Percentiles rank a stretch among this genome's conserved stretches.
Evolutionary conservation across 495 filamentous ascomycete species (phyloP).

Genomic region (Lindgomyces ingoldianus): DNA sequence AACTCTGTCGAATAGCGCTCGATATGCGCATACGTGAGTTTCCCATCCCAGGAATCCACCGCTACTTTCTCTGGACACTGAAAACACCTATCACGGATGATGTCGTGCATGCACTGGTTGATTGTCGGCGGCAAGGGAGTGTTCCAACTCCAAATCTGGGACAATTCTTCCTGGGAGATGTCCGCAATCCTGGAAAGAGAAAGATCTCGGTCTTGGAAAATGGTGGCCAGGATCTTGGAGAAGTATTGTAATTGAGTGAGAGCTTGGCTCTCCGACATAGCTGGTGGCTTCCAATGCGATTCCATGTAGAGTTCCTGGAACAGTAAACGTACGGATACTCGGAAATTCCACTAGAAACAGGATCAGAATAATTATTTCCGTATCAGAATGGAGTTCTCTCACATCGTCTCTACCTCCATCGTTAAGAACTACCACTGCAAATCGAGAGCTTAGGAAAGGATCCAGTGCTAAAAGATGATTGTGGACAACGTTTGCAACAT

Average conservation of each 20-base stretch:
- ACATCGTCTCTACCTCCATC: neutral
- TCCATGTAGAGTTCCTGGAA: neutral
- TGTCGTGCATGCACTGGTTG: slow-evolving; percentile 29
- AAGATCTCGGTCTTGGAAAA: neutral
- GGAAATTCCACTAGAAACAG: slow-evolving; percentile 25
- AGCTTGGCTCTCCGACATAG: slow-evolving; percentile 15
- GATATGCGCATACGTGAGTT: slow-evolving; percentile 24
- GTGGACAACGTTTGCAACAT: neutral
- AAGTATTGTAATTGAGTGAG: slow-evolving; percentile 7
- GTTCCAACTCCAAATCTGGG: slow-evolving; percentile 35
- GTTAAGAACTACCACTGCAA: neutral
- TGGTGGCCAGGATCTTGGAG: neutral
- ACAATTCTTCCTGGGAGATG: slow-evolving; percentile 12
- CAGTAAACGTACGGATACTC: slow-evolving; percentile 1
- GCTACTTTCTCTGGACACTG: slow-evolving; percentile 16
- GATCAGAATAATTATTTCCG: neutral
- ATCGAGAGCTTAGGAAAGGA: neutral
- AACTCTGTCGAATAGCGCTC: slow-evolving; percentile 23
- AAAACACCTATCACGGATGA: slow-evolving; percentile 25
- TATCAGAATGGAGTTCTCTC: neutral
- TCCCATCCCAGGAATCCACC: slow-evolving; percentile 31
- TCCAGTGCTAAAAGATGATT: neutral
- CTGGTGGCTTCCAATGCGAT: slow-evolving; percentile 3
- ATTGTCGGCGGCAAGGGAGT: slow-evolving; percentile 10
- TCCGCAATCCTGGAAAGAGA: neutral